Evolutionary conservation across 2,329 filamentous ascomycete species (phyloP).

Genomic region (Claviceps maximensis): DNA sequence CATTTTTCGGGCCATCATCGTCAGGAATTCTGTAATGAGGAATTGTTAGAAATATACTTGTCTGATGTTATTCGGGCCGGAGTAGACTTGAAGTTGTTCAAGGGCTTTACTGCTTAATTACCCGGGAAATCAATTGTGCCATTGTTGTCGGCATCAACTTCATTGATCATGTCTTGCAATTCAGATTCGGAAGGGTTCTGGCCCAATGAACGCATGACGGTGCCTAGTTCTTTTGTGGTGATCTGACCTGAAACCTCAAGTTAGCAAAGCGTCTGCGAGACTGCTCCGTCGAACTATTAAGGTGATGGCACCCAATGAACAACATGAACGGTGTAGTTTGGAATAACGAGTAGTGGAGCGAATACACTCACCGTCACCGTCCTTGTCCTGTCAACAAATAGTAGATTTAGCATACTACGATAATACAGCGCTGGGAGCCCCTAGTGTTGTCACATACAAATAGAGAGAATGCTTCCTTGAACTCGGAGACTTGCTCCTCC

Average conservation of each 20-base stretch:
- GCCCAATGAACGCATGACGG: constrained; percentile 79
- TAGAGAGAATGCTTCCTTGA: constrained; percentile 99
- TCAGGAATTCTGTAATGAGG: constrained; percentile 57
- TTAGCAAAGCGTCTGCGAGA: not conserved
- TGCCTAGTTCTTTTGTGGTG: constrained; percentile 81
- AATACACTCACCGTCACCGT: constrained; percentile 67
- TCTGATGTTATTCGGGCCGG: too few species aligned
- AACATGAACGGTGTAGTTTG: not conserved
- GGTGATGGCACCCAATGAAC: not conserved
- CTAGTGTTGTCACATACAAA: constrained; percentile 60
- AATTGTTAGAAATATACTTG: not conserved
- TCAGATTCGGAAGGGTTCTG: constrained; percentile 86
- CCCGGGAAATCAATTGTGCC: constrained; percentile 86
- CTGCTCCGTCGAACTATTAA: not conserved
- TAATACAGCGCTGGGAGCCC: not conserved
- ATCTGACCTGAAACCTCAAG: constrained; percentile 54
- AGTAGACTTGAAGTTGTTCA: not conserved
- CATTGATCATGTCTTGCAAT: constrained; percentile 89
- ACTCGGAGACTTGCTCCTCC: constrained; percentile 99
- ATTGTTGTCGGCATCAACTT: constrained; percentile 86
- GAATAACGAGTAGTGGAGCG: too few species aligned
- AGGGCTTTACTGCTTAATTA: constrained; percentile 27
- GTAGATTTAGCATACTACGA: not conserved
- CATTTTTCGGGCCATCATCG: constrained; percentile 93
- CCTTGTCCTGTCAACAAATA: constrained; percentile 57